A percentile compares a stretch with the other conserved stretches of the same genome.
These are phyloP conservation scores for Phytopythium sindhum DNA, from an alignment of 352 stramenopile genomes.

Conservation along the genomic window DNA sequence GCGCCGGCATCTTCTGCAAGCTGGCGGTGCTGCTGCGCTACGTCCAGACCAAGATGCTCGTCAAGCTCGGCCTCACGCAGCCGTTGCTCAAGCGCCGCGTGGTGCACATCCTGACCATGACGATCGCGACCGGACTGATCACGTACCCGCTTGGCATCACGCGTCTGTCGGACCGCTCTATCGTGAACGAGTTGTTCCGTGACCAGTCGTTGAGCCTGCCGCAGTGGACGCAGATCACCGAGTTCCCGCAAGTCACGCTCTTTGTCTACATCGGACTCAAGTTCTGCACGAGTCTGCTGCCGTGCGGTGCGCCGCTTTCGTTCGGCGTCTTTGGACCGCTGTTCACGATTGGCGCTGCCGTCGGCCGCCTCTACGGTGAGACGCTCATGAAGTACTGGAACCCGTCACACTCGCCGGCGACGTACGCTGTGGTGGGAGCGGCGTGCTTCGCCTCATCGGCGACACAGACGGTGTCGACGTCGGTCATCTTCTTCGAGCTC, in stretches of 20 bases:
- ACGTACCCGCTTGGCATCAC: constrained; percentile 73
- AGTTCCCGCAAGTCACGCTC: constrained; percentile 53
- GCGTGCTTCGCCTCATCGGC: constrained; percentile 89
- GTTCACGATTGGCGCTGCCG: constrained; percentile 77
- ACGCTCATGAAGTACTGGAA: constrained; percentile 76
- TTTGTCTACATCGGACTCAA: constrained; percentile 75
- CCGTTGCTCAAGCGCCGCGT: constrained; percentile 51
- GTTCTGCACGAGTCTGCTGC: constrained; percentile 62
- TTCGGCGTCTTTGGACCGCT: constrained; percentile 79
- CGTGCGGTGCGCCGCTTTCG: constrained; percentile 68
- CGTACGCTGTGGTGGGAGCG: constrained; percentile 90
- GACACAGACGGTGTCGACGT: constrained; percentile 87
- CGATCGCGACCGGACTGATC: constrained; percentile 47
- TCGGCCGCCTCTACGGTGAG: constrained; percentile 75
- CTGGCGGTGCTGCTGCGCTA: constrained; percentile 40
- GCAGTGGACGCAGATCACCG: constrained; percentile 60
- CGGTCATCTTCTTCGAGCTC: constrained; percentile 86
- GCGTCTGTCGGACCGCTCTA: constrained; percentile 57
- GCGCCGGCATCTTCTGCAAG: constrained; percentile 61
- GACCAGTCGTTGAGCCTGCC: constrained; percentile 53
- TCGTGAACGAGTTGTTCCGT: constrained; percentile 80
- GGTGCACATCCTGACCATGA: constrained; percentile 62
- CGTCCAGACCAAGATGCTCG: constrained; percentile 50
- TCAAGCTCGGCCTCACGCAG: constrained; percentile 44
- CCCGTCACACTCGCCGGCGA: constrained; percentile 66